A percentile compares a stretch with the other conserved stretches of the same genome.
Evolutionary conservation across 1,139 yeast genomes (phyloP).

Genomic region (Magnusiomyces tetraspermus): DNA sequence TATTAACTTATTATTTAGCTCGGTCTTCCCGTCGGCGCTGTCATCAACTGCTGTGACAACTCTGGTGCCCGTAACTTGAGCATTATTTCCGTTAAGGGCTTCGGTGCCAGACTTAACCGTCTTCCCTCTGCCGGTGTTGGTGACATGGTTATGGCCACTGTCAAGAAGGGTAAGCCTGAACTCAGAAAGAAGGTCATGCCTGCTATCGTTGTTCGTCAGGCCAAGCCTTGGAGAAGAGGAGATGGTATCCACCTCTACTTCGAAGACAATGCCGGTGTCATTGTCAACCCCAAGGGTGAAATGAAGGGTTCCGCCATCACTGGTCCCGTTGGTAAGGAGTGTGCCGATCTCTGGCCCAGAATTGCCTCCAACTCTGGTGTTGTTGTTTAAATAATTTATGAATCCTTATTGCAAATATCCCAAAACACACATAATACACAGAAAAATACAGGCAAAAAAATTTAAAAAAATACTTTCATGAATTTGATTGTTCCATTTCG

Average conservation of each 20-base stretch:
- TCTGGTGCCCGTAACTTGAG: slow-evolving; percentile 99
- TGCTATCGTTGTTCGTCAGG: slow-evolving; percentile 98
- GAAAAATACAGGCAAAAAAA: too few relatives aligned
- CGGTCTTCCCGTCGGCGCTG: slow-evolving; percentile 99
- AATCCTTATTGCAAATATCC: too few relatives aligned
- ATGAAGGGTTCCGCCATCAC: slow-evolving; percentile 99
- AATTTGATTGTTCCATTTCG: too few relatives aligned
- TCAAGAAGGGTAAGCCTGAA: slow-evolving; percentile 99
- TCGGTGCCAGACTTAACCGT: slow-evolving; percentile 99
- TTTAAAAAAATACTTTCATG: too few relatives aligned
- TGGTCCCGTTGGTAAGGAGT: slow-evolving; percentile 99
- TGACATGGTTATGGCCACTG: slow-evolving; percentile 99
- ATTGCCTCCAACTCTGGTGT: slow-evolving; percentile 99
- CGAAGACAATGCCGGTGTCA: slow-evolving; percentile 99
- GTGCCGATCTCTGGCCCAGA: slow-evolving; percentile 99
- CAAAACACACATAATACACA: too few relatives aligned
- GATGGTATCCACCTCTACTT: slow-evolving; percentile 99
- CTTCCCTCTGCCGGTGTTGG: slow-evolving; percentile 99
- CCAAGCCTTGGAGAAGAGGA: slow-evolving; percentile 99
- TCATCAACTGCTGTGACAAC: slow-evolving; percentile 99
- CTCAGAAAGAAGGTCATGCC: slow-evolving; percentile 99
- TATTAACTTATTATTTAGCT: slow-evolving; percentile 35
- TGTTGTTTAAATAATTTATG: slow-evolving; percentile 69
- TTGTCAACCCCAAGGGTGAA: slow-evolving; percentile 99
- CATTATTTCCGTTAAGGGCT: slow-evolving; percentile 98